Base-by-base conservation (phyloP, 2,329 filamentous ascomycete genomes). In the Pseudogymnoascus sp. region DNA sequence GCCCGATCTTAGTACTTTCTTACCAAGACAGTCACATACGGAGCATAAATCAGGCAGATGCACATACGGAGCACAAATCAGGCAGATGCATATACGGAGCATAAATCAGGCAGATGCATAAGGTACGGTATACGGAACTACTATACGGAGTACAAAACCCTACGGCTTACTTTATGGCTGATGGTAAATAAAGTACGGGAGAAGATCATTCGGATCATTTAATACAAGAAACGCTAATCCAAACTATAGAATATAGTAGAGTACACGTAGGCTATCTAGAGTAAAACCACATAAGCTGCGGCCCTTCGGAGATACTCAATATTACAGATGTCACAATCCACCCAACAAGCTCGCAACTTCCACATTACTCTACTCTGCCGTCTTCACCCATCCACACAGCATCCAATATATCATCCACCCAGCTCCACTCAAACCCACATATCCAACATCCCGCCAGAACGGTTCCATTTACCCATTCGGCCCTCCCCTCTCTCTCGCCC, bases 381-480 rank as follows among this genome's bases (percentile, higher is more conserved):
- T n/a, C 23, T 12, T n/a, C 11, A 26, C 12, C 21, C 12, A n/a
- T 8, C 41, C 21, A 45, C 41, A 11, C 21, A 45, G 14, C 3
- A 45, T 45, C 41, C 41, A 49, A 49, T 49, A 49, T 49, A 14
- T 6, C 43, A 26, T 29, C 43, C 43, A 49, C 43, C 43, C 43
- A 45, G 11, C 21, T 45, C 41, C 41, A 45, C 41, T 45, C 21
- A 45, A 45, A 45, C 7, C 41, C 41, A 45, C 41, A 45, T 26
- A 49, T 49, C 43, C 43, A 49, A 49, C 43, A 49, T n/a, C 43
- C 43, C 43, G 43, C 43, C 43, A 49, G 43, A 29, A 26, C 21
- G 43, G 43, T 49, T 29, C 43, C 21, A 49, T 29, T 49, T 49
- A 49, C 43, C 43, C 43, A 49, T 49, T 49, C 43, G 43, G 43